phyloP scores from a whole-genome alignment of 441 rosid genomes.

The Croton setiger region DNA sequence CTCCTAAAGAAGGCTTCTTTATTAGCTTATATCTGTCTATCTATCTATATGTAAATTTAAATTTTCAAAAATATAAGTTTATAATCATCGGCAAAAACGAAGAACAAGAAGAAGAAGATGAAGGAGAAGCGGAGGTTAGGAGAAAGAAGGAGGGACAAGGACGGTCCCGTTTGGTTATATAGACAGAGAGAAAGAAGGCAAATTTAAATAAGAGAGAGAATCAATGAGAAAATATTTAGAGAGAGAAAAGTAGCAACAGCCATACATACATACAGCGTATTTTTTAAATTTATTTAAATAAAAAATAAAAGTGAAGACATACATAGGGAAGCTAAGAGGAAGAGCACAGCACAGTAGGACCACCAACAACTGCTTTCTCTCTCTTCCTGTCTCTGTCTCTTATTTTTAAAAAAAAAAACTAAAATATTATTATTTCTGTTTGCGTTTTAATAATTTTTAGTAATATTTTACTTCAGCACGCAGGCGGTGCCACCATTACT shows the following conservation, averaged over 20 bases:
- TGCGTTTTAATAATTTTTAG: background rate
- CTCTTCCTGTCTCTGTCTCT: too few relatives aligned
- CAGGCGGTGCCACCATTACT: slow-evolving; percentile 23
- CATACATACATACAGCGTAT: background rate
- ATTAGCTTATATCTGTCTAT: too few relatives aligned
- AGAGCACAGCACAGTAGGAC: background rate
- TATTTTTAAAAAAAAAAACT: too few relatives aligned
- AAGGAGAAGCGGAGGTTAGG: background rate
- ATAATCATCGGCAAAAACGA: background rate
- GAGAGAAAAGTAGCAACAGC: slow-evolving; percentile 12
- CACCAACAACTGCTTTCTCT: background rate
- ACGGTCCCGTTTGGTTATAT: slow-evolving; percentile 3
- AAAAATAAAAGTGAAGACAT: too few relatives aligned
- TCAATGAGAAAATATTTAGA: background rate
- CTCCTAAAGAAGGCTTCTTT: too few relatives aligned
- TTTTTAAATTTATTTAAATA: background rate
- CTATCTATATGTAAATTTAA: background rate
- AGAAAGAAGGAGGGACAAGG: background rate
- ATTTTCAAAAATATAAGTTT: background rate
- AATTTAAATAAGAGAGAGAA: background rate
- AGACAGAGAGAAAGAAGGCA: background rate
- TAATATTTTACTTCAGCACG: slow-evolving; percentile 10
- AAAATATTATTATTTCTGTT: too few relatives aligned
- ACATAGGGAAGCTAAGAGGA: background rate
- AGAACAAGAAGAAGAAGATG: too few relatives aligned